Evolutionary conservation across 306 rosid genomes (phyloP).

Genomic region (Quercus variabilis): DNA sequence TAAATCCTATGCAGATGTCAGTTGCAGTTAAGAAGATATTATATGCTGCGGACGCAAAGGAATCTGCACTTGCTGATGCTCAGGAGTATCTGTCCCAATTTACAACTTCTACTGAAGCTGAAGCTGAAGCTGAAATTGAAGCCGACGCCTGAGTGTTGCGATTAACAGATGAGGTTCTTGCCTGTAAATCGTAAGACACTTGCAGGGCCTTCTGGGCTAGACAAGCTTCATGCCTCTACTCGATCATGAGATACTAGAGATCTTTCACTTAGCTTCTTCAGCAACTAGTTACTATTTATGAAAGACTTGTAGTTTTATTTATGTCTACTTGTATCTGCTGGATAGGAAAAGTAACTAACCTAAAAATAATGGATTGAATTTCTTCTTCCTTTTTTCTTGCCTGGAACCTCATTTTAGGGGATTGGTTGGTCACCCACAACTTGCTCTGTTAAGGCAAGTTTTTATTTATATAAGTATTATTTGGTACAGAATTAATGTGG

Average conservation of each 20-base stretch:
- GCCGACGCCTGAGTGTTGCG: constrained; percentile 24
- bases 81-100: constrained; percentile 60
- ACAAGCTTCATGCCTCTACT: constrained; percentile 9
- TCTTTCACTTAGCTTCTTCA: constrained; percentile 23
- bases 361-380: constrained; percentile 9
- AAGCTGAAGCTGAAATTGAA: constrained; percentile 27
- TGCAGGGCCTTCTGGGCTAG: constrained; percentile 16
- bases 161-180: constrained; percentile 14
- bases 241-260: constrained; percentile 14
- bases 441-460: neutral
- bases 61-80: constrained; percentile 83
- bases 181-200: constrained; percentile 12
- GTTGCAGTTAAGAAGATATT: constrained; percentile 81
- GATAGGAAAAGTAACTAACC: constrained; percentile 22
- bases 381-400: neutral
- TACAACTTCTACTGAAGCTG: constrained; percentile 25
- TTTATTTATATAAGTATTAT: neutral
- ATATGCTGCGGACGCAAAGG: constrained; percentile 87
- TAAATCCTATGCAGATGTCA: constrained; percentile 56
- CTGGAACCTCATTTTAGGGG: neutral
- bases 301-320: constrained; percentile 24
- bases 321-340: constrained; percentile 15
- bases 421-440: neutral
- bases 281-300: constrained; percentile 24
- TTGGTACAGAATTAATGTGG: too few species aligned